Conservation (phyloP, 75 land plant species). For the Sequoiadendron giganteum region DNA sequence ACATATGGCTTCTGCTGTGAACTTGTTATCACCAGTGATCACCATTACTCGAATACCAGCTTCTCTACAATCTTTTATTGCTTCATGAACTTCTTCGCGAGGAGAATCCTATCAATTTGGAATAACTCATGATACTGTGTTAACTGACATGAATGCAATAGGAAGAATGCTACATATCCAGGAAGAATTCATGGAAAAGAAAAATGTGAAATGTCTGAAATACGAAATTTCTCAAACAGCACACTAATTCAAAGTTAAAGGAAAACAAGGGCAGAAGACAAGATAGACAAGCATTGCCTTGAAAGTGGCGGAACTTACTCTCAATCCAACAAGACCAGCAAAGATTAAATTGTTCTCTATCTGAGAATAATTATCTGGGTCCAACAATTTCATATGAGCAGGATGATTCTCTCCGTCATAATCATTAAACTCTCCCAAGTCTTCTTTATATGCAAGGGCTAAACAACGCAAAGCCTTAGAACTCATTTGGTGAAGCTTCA, state of each 20-base stretch:
- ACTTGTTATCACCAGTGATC: slow-evolving; percentile 93
- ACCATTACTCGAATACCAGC: slow-evolving; percentile 94
- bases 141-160: background rate
- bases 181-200: too few relatives aligned
- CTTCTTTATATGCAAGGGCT: slow-evolving; percentile 86
- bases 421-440: slow-evolving; percentile 60
- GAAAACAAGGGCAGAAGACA: background rate
- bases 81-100: slow-evolving; percentile 77
- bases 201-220: background rate
- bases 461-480: slow-evolving; percentile 87
- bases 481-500: slow-evolving; percentile 60
- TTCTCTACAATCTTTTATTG: slow-evolving; percentile 74
- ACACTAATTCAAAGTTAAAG: background rate
- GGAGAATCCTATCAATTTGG: slow-evolving; percentile 72
- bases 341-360: slow-evolving; percentile 80
- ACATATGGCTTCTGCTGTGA: slow-evolving; percentile 92
- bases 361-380: slow-evolving; percentile 58
- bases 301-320: slow-evolving; percentile 45
- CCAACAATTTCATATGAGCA: slow-evolving; percentile 73
- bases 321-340: slow-evolving; percentile 80
- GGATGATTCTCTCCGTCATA: slow-evolving; percentile 71
- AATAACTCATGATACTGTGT: background rate
- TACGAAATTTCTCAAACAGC: background rate
- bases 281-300: background rate
- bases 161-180: slow-evolving; percentile 1